Evolutionary conservation across 257 asterid genomes (phyloP).

Genomic region (Gynochthodes officinalis): DNA sequence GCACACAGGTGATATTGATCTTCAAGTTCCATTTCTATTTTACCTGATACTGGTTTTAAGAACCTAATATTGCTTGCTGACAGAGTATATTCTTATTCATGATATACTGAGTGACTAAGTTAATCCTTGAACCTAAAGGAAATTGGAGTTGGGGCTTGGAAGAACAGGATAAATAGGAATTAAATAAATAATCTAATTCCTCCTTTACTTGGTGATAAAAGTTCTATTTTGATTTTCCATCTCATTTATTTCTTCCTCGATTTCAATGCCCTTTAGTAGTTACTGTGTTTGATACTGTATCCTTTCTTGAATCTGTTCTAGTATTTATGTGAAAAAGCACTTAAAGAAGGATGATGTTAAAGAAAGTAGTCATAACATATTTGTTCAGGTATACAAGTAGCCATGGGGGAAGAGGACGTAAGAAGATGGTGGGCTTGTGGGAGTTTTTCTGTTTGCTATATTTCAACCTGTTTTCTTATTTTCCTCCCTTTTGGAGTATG

Average conservation of each 20-base stretch:
- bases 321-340: not conserved
- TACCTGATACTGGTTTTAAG: too few species aligned
- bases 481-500: not conserved
- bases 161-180: not conserved
- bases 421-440: not conserved
- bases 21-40: not conserved
- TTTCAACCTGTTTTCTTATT: not conserved
- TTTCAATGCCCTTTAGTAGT: not conserved
- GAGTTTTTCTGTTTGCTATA: not conserved
- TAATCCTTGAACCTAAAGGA: not conserved
- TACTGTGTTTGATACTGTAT: not conserved
- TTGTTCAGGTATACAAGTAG: not conserved
- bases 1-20: slow-evolving; percentile 63
- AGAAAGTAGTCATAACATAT: not conserved
- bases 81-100: not conserved
- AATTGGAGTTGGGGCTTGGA: not conserved
- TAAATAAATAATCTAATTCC: not conserved
- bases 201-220: slow-evolving; percentile 1
- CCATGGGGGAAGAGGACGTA: not conserved
- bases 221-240: not conserved
- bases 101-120: not conserved
- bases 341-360: not conserved
- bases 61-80: not conserved
- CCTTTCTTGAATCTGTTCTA: not conserved
- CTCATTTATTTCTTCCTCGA: not conserved